These are phyloP conservation scores for Trichothecium roseum DNA, from an alignment of 2,329 filamentous ascomycete species.

Conservation along the genomic window DNA sequence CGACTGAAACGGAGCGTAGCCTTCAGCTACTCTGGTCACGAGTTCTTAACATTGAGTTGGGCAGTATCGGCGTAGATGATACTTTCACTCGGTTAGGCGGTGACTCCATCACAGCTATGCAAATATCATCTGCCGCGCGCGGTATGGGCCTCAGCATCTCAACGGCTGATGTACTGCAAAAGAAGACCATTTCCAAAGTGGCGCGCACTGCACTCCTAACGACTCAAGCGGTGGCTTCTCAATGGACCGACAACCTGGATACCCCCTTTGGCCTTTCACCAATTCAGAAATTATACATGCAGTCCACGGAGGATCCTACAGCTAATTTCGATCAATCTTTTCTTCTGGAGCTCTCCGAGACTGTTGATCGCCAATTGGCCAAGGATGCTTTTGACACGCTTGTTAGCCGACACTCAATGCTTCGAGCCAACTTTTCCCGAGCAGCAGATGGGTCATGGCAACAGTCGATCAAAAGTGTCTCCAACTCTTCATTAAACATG, in stretches of 20 bases:
- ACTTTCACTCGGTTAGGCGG: slow-evolving; percentile 30
- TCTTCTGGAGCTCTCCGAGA: not conserved
- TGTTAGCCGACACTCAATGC: slow-evolving; percentile 4
- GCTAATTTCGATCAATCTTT: slow-evolving; percentile 3
- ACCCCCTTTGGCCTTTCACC: too few relatives aligned
- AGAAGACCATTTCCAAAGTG: slow-evolving; percentile 5
- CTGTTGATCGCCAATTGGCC: not conserved
- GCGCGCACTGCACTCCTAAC: not conserved
- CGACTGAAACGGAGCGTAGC: not conserved
- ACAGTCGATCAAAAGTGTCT: too few relatives aligned
- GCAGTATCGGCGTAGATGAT: slow-evolving; percentile 16
- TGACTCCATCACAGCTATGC: slow-evolving; percentile 34
- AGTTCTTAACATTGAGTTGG: slow-evolving; percentile 16
- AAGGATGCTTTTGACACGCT: slow-evolving; percentile 1
- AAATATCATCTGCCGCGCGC: slow-evolving; percentile 25
- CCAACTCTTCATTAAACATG: too few relatives aligned
- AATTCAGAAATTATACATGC: slow-evolving; percentile 3
- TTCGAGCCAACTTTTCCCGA: slow-evolving; percentile 2
- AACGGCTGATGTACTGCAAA: slow-evolving; percentile 2
- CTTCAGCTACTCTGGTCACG: slow-evolving; percentile 13
- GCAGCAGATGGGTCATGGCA: not conserved
- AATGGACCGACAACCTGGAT: too few relatives aligned
- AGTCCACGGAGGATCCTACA: not conserved
- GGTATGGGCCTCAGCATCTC: slow-evolving; percentile 8
- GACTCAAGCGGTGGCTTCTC: too few relatives aligned